Percentiles rank a stretch among this genome's conserved stretches.
phyloP scores from a whole-genome alignment of 495 filamentous ascomycete genomes.

The Penicillium tannophilum region DNA sequence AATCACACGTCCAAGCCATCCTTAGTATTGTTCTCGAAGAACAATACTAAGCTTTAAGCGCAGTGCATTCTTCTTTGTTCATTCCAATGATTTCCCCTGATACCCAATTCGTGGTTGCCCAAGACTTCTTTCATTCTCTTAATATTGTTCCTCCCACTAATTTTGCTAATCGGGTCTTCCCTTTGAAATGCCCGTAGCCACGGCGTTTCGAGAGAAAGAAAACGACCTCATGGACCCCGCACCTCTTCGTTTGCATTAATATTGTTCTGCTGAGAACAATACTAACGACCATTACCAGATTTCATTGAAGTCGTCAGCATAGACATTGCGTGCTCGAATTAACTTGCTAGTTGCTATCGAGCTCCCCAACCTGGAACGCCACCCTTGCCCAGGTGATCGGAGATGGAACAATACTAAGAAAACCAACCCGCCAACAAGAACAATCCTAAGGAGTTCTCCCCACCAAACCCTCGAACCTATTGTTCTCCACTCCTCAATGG shows the following conservation, averaged over 20 bases:
- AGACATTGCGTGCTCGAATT: background rate
- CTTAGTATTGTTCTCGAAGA: background rate
- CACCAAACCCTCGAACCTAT: background rate
- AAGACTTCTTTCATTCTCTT: background rate
- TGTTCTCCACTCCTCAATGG: background rate
- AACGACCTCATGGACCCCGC: background rate
- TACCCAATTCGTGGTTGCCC: background rate
- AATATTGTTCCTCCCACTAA: background rate
- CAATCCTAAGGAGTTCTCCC: conserved; percentile 18
- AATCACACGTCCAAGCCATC: background rate
- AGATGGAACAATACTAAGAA: background rate
- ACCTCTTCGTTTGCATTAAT: background rate
- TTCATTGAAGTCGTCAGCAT: background rate
- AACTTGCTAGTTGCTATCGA: background rate
- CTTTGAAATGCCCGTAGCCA: background rate
- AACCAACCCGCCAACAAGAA: conserved; percentile 4
- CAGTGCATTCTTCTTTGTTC: background rate
- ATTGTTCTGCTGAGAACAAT: background rate
- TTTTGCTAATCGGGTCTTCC: background rate
- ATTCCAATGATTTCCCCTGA: background rate
- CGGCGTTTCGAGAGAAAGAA: background rate
- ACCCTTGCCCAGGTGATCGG: background rate
- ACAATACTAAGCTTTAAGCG: conserved; percentile 1
- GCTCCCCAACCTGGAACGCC: background rate
- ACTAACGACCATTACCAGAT: background rate